Base-by-base conservation (phyloP, 768 basidiomycete species). In the Sporobolomyces pararoseus region DNA sequence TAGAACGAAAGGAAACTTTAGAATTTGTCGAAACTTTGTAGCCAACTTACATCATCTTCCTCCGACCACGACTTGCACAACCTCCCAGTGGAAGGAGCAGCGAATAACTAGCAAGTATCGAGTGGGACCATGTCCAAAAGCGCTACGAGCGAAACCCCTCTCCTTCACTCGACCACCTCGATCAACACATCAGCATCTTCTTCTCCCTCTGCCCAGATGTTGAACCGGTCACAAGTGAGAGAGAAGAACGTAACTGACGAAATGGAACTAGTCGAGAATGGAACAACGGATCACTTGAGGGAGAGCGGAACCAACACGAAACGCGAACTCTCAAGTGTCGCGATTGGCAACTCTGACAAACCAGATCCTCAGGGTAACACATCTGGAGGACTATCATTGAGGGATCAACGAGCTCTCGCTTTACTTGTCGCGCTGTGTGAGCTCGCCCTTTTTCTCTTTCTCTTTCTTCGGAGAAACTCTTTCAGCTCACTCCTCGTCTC, bases 401-500 rank as follows among this genome's bases (percentile, higher is more conserved):
- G 86, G 78, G 94, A 98, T 80, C 89, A 88, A 79, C 83, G 85
- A 75, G 89, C 88, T 57, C 91, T 98, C 84, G 85, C 85, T 6
- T 81, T 98, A 62, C 82, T 97, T 39, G 88, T 91, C 79, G 82
- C 92, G 75, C 83, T 98, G 58, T 97, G 92, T 95, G 76, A 81
- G 92, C 84, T 79, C 29, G 23, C 21, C 5, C 35, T 62, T 63
- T 53, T 59, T 65, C 4, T 72, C 51, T 19, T n/a, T 61, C 25
- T 53, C 50, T 65, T 23, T 23, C 5, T 29, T n/a, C 58, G 10
- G 42, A 46, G 27, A 60, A 14, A 46, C 10, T 60, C 25, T 51
- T 63, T 32, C 65, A 68, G 29, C 59, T 51, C 25, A 23, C 32
- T 34, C 50, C 31, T 23, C 35, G 31, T 13, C 13, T 16, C 3